Evolutionary conservation across 495 filamentous ascomycete genomes (phyloP).

Genomic region (Penicillium mononematosum): DNA sequence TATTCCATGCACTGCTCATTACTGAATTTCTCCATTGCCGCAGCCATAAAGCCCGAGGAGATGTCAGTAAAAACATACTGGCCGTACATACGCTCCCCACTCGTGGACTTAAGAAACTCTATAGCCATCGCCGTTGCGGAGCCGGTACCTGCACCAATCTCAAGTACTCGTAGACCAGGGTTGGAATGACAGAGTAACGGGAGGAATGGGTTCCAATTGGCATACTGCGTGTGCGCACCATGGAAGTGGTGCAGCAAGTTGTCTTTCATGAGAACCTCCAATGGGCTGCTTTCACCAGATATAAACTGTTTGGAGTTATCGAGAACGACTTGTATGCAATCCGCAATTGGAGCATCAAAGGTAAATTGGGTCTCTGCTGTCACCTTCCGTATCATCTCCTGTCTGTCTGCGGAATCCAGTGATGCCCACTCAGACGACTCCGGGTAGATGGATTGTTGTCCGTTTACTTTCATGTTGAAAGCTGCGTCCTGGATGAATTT

Average conservation of each 20-base stretch:
- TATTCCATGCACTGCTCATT: constrained; percentile 41
- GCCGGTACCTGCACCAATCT: constrained; percentile 50
- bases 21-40: constrained; percentile 44
- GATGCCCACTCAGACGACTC: background rate
- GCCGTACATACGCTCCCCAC: constrained; percentile 8
- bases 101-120: constrained; percentile 23
- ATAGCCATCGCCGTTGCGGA: constrained; percentile 27
- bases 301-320: constrained; percentile 1
- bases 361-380: background rate
- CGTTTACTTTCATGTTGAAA: background rate
- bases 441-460: background rate
- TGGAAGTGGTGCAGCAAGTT: constrained; percentile 29
- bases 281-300: constrained; percentile 17
- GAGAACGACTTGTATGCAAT: constrained; percentile 5
- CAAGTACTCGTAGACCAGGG: constrained; percentile 42
- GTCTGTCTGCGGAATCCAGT: background rate
- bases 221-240: constrained; percentile 10
- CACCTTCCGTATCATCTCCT: background rate
- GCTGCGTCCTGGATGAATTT: background rate
- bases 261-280: constrained; percentile 31
- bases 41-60: constrained; percentile 48
- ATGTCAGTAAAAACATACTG: constrained; percentile 36
- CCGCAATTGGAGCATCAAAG: constrained; percentile 7
- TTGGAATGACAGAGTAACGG: constrained; percentile 33
- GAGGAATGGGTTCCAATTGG: constrained; percentile 20